Evolutionary conservation across 1,284 basidiomycete genomes (phyloP), one percentile per base, ranked within the genome.

Genomic region (Tylopilus sp.): DNA sequence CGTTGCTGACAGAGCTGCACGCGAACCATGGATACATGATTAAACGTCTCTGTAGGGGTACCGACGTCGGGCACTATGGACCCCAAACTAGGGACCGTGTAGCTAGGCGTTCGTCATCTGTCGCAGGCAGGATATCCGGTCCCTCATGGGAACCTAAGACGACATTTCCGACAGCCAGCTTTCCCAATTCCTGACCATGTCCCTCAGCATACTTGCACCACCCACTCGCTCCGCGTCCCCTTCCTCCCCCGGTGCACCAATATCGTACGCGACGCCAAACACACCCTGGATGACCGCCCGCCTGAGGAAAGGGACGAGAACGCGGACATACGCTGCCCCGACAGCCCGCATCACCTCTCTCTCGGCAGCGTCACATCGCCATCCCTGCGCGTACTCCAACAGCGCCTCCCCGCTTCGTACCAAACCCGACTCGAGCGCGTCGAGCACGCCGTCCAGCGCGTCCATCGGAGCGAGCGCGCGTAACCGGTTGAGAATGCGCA

Each of bases 401-500:
- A 81, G 53, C 28, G 84, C 56, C 2, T 73, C 69, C 10, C 67
- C 64, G 2, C 74, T 74, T 3, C 72, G 70, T 1, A 68, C 72
- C 4, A 94, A 69, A 2, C 76, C 72, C 3, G 62, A 64, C 39
- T 85, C 80, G 39, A 90, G 71, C 5, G 73, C 64, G 0, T 59
- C 57, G 1, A 74, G 61, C 3, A 92, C 50, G 63, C 28, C 75
- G 65, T 2, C 31, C 61, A 65, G 41, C 77, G 70, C 35, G 84
- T 73, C 35, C 7, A 80, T 68, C 0, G 92, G 89, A 0, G 90
- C 89, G 10, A 96, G 76, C 9, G 93, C 72, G 1, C 93, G 85
- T 12, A 97, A 74, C 2, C 84, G 74, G 67, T 97, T 97, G 43
- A 97, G 72, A 0, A 86, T 76, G 1, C 79, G 74, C 4, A 93